phyloP scores from a whole-genome alignment of 345 rosid genomes.

The Kernera saxatilis region DNA sequence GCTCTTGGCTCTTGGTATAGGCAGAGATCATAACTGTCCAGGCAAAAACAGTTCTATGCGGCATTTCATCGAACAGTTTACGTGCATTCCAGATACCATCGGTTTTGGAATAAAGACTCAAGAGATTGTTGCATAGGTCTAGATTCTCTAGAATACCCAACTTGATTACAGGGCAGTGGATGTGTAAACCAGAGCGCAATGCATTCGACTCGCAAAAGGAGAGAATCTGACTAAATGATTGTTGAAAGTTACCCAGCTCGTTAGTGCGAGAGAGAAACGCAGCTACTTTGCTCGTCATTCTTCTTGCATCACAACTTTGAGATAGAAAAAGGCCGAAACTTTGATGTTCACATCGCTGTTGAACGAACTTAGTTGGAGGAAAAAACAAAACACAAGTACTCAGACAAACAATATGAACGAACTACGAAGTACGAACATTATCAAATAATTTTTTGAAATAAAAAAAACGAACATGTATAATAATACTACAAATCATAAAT shows the following conservation, averaged over 20 bases:
- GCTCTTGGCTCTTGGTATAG: constrained; percentile 35
- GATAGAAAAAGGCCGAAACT: not conserved
- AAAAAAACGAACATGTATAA: too few relatives aligned
- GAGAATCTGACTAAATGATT: constrained; percentile 39
- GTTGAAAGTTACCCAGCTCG: constrained; percentile 34
- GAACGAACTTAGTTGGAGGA: not conserved
- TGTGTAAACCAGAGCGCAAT: constrained; percentile 41
- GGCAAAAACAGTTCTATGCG: constrained; percentile 49
- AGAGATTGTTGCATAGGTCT: constrained; percentile 55
- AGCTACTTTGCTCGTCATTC: constrained; percentile 16
- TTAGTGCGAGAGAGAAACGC: constrained; percentile 11
- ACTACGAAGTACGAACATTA: too few relatives aligned
- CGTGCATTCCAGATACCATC: constrained; percentile 35
- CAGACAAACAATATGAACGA: too few relatives aligned
- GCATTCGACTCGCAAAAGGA: constrained; percentile 48
- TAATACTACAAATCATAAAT: too few relatives aligned
- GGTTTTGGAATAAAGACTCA: constrained; percentile 46
- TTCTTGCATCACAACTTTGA: not conserved
- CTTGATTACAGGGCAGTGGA: constrained; percentile 54
- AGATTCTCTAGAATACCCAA: constrained; percentile 38
- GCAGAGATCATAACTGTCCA: constrained; percentile 64
- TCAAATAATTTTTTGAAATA: too few relatives aligned
- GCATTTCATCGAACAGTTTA: constrained; percentile 73
- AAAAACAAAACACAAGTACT: too few relatives aligned
- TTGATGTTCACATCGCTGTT: not conserved